Percentiles rank a stretch among this genome's conserved stretches.
phyloP scores from a whole-genome alignment of 257 asterid species.

The Asclepias syriaca region DNA sequence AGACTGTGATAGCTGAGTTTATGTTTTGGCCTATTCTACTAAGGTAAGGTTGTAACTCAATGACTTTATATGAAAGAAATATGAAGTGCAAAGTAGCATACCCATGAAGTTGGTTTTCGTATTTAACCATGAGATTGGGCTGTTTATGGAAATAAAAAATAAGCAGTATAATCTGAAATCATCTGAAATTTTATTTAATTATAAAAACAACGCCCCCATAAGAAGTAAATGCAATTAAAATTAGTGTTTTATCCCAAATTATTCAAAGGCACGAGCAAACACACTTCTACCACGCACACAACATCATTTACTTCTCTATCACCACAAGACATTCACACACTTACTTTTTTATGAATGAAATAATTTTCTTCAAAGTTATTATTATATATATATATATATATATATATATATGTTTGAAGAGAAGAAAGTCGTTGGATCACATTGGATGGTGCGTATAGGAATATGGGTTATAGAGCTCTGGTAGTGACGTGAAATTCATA shows the following conservation, averaged over 20 bases:
- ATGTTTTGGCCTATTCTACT: too few relatives aligned
- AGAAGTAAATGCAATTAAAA: neutral
- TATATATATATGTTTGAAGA: neutral
- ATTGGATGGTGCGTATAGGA: neutral
- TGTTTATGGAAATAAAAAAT: too few relatives aligned
- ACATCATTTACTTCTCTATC: neutral
- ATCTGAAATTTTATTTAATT: too few relatives aligned
- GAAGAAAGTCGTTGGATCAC: neutral
- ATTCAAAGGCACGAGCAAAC: constrained; percentile 6
- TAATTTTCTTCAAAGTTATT: too few relatives aligned
- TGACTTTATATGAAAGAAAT: too few relatives aligned
- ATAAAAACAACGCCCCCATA: neutral
- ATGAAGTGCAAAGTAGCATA: too few relatives aligned
- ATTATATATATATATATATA: neutral
- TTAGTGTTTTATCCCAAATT: neutral
- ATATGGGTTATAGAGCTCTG: neutral
- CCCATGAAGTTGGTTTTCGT: too few relatives aligned
- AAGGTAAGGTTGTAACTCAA: too few relatives aligned
- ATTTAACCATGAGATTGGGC: too few relatives aligned
- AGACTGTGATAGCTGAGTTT: too few relatives aligned
- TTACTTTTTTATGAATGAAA: neutral
- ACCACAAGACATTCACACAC: constrained; percentile 7
- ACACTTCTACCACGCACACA: constrained; percentile 10
- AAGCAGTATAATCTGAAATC: too few relatives aligned
- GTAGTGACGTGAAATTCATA: constrained; percentile 4